phyloP scores from a whole-genome alignment of 2,329 filamentous ascomycete species.

The Nannizziopsis arthrosporioides region DNA sequence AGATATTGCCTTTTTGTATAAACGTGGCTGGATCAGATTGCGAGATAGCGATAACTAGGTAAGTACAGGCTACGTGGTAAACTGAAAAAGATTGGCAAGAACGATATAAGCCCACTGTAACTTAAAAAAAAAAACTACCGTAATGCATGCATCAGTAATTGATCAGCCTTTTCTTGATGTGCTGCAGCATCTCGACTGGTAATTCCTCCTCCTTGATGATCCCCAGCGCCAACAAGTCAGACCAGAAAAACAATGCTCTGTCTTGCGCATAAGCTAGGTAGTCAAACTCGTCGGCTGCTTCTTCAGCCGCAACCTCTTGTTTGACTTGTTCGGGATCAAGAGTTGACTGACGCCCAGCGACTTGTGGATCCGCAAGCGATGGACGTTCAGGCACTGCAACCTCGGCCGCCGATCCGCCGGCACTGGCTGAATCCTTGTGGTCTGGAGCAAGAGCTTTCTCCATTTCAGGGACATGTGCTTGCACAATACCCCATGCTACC shows the following conservation, averaged over 20 bases:
- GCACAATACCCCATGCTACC: conserved; percentile 93
- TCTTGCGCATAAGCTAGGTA: conserved; percentile 88
- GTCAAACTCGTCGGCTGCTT: conserved; percentile 69
- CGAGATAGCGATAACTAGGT: not conserved
- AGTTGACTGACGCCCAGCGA: conserved; percentile 7
- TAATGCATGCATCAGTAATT: conserved; percentile 42
- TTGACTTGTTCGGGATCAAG: conserved; percentile 20
- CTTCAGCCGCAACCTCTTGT: conserved; percentile 35
- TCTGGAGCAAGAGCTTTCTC: conserved; percentile 33
- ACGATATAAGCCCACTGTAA: not conserved
- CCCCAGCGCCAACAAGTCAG: conserved; percentile 68
- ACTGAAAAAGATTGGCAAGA: no score
- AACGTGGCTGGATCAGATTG: not conserved
- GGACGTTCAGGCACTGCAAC: conserved; percentile 6
- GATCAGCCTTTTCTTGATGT: conserved; percentile 53
- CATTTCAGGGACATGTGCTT: conserved; percentile 73
- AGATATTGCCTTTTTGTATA: no score
- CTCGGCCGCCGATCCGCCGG: not conserved
- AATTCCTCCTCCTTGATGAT: conserved; percentile 65
- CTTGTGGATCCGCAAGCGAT: conserved; percentile 16
- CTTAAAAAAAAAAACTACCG: not conserved
- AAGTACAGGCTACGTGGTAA: not conserved
- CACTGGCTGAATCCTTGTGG: conserved; percentile 11
- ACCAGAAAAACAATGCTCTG: conserved; percentile 86
- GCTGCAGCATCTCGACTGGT: conserved; percentile 51